Evolutionary conservation across 192 early-diverging fungal species (phyloP).

Genomic region (Umbelopsis isabellina): DNA sequence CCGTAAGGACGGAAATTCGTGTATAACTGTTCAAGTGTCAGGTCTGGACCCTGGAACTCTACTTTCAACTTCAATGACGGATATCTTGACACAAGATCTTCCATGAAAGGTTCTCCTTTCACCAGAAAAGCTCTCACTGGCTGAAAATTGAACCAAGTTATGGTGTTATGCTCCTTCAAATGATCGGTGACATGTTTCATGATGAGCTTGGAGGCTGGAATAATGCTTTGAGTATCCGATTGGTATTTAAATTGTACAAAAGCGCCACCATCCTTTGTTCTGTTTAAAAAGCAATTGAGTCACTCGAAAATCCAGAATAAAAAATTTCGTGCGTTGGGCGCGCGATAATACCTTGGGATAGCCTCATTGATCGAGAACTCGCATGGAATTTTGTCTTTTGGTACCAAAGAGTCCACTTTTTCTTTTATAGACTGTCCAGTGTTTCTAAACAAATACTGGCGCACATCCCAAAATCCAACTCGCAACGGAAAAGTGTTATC

Average conservation of each 20-base stretch:
- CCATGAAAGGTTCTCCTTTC: constrained; percentile 71
- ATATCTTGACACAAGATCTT: constrained; percentile 67
- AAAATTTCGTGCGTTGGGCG: background rate
- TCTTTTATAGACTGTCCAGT: constrained; percentile 24
- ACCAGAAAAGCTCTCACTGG: constrained; percentile 68
- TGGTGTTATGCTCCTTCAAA: constrained; percentile 54
- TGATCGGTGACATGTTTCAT: constrained; percentile 49
- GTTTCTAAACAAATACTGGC: constrained; percentile 33
- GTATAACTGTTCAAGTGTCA: constrained; percentile 71
- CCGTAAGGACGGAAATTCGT: constrained; percentile 79
- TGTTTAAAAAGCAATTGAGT: constrained; percentile 2
- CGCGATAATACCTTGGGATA: constrained; percentile 47
- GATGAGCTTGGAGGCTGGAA: constrained; percentile 47
- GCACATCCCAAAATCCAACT: constrained; percentile 39
- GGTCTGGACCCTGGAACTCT: constrained; percentile 77
- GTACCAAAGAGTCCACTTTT: constrained; percentile 30
- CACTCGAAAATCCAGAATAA: background rate
- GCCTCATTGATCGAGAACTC: constrained; percentile 51
- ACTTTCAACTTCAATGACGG: constrained; percentile 59
- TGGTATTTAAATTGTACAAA: constrained; percentile 57
- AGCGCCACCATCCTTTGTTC: constrained; percentile 46
- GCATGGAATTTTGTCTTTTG: constrained; percentile 50
- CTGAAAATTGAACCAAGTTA: constrained; percentile 71
- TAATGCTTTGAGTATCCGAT: constrained; percentile 33
- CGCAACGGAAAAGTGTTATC: constrained; percentile 47